phyloP scores from a whole-genome alignment of 495 filamentous ascomycete genomes.

The Letharia columbiana region DNA sequence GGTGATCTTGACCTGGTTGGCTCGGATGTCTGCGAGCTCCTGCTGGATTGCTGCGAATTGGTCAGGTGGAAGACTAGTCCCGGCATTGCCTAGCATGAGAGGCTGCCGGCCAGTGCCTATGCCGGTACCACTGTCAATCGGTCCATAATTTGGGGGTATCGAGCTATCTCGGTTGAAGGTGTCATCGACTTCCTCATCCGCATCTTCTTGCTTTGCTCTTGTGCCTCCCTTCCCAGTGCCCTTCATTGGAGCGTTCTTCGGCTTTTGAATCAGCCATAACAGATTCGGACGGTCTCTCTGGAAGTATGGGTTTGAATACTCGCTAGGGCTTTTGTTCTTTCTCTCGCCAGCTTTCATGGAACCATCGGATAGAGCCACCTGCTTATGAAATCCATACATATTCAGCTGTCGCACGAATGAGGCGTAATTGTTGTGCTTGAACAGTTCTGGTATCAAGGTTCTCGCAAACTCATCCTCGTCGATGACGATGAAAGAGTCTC shows the following conservation, averaged over 20 bases:
- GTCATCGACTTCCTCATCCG: slow-evolving; percentile 62
- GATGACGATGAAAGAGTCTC: slow-evolving; percentile 90
- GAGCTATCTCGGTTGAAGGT: slow-evolving; percentile 33
- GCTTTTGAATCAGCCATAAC: slow-evolving; percentile 96
- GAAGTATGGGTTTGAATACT: slow-evolving; percentile 96
- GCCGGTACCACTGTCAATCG: slow-evolving; percentile 19
- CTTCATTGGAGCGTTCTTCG: slow-evolving; percentile 59
- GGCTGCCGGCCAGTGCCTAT: slow-evolving; percentile 25
- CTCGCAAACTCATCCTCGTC: slow-evolving; percentile 99
- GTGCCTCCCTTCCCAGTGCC: slow-evolving; percentile 36
- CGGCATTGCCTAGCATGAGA: slow-evolving; percentile 35
- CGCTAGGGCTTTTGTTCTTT: slow-evolving; percentile 94
- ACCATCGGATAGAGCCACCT: slow-evolving; percentile 92
- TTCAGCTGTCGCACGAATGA: slow-evolving; percentile 98
- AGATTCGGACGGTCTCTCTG: slow-evolving; percentile 86
- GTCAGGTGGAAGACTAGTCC: slow-evolving; percentile 54
- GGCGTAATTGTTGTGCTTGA: slow-evolving; percentile 99
- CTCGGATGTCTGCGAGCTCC: slow-evolving; percentile 71
- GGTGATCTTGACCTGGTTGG: slow-evolving; percentile 76
- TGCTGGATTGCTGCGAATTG: slow-evolving; percentile 68
- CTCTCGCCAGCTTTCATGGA: slow-evolving; percentile 95
- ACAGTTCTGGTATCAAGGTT: slow-evolving; percentile 89
- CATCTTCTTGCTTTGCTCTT: slow-evolving; percentile 60
- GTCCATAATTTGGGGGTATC: slow-evolving; percentile 32
- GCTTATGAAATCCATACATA: slow-evolving; percentile 99